Evolutionary conservation across 2,329 filamentous ascomycete genomes (phyloP), one percentile per base, ranked within the genome.

Genomic region (Xylaria sp.): DNA sequence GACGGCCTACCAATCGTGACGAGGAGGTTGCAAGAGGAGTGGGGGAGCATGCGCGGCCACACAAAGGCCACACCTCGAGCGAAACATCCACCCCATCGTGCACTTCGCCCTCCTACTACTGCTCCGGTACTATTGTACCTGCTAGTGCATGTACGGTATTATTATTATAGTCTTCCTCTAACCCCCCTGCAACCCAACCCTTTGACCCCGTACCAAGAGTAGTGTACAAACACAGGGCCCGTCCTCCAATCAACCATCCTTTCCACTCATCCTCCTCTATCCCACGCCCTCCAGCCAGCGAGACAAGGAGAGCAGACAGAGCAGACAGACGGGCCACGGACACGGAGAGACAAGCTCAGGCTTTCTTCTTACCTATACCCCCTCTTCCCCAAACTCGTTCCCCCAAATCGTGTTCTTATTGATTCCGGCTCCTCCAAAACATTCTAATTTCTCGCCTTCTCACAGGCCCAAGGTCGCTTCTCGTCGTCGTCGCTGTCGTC

Each of bases 191-290:
- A 57, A 65, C 56, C 65, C 57, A 65, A 65, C 61, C 51, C 62
- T 68, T 68, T 68, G 60, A 68, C 58, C 55, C 62, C 33, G 53
- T 65, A 57, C 61, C 61, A 65, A 44, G 39, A 39, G 60, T 49
- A 55, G 55, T 56, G 53, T 22, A 62, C 57, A 53, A 56, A 55
- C 59, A 56, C 61, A 25, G 36, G n/a, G 29, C 27, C 57, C 65
- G 47, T 58, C 61, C 61, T 65, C 57, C 65, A 68, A 58, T 61
- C 61, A 67, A 54, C 31, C 50, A 67, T 57, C 61, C 61, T 61
- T 64, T 39, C 51, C 65, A 61, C 61, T 50, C 47, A 45, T 58
- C 61, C 33, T 53, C 39, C 44, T 54, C 51, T 65, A 55, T 68
- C 62, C 66, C 49, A 65, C 58, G 45, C 58, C 53, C 44, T 55